These are phyloP conservation scores for Pseudogymnoascus sp. DNA, from an alignment of 2,329 filamentous ascomycete genomes.

Conservation along the genomic window DNA sequence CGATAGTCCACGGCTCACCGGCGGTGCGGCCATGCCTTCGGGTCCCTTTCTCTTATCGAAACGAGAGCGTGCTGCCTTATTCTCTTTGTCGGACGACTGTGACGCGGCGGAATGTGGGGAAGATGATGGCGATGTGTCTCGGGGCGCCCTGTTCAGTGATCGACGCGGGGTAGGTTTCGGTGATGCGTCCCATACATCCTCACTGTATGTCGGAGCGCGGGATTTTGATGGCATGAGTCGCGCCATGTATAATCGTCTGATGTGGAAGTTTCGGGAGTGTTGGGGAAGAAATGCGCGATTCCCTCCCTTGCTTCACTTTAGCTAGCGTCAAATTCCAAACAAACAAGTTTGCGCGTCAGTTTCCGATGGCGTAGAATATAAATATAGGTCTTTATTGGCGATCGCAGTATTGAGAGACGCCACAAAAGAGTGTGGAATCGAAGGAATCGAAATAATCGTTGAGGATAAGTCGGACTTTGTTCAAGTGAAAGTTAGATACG, in stretches of 20 bases:
- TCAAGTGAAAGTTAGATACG: neutral
- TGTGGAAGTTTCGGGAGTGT: neutral
- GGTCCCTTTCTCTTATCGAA: slow-evolving; percentile 38
- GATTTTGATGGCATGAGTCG: slow-evolving; percentile 20
- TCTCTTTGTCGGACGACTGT: slow-evolving; percentile 43
- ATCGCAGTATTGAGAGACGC: neutral
- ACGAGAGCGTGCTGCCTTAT: slow-evolving; percentile 26
- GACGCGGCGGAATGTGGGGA: slow-evolving; percentile 30
- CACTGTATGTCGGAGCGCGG: slow-evolving; percentile 19
- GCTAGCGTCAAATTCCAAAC: neutral
- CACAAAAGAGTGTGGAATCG: neutral
- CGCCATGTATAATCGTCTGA: neutral
- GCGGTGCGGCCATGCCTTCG: slow-evolving; percentile 31
- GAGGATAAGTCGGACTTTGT: neutral
- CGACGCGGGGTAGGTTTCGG: slow-evolving; percentile 20
- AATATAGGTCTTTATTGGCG: neutral
- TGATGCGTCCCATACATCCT: slow-evolving; percentile 27
- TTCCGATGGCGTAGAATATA: neutral
- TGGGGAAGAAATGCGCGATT: neutral
- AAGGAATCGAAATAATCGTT: neutral
- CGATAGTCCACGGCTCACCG: neutral
- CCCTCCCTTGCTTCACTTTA: slow-evolving; percentile 1
- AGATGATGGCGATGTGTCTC: slow-evolving; percentile 18
- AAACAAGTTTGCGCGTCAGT: slow-evolving; percentile 1
- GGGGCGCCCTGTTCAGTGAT: slow-evolving; percentile 13